Evolutionary conservation across 345 rosid genomes (phyloP).

Genomic region (Heritiera littoralis): DNA sequence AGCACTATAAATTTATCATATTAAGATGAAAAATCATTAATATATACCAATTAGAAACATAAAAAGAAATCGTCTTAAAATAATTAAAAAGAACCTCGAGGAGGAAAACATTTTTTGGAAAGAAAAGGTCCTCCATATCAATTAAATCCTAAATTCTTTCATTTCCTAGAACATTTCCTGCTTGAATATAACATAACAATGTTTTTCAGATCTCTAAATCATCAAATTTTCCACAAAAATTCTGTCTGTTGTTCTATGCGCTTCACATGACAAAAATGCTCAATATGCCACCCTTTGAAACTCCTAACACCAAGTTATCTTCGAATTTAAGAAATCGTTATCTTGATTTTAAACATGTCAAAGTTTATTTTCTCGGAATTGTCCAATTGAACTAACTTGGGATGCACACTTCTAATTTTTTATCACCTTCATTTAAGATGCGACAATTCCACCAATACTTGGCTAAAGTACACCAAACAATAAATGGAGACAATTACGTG

Average conservation of each 20-base stretch:
- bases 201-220: not conserved
- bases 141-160: not conserved
- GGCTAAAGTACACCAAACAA: not conserved
- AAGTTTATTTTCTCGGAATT: not conserved
- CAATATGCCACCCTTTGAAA: not conserved
- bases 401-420: too few species aligned
- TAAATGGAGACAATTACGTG: not conserved
- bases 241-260: not conserved
- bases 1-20: not conserved
- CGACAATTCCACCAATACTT: not conserved
- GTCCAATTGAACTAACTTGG: not conserved
- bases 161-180: not conserved
- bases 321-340: not conserved
- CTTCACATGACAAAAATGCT: constrained; percentile 6
- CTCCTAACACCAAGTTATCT: not conserved
- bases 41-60: not conserved
- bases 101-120: not conserved
- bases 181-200: not conserved
- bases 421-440: constrained; percentile 5
- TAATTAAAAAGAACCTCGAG: not conserved
- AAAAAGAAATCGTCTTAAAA: not conserved
- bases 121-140: constrained; percentile 8
- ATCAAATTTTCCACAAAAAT: not conserved
- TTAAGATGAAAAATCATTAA: not conserved
- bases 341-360: constrained; percentile 7